Base-by-base conservation (phyloP, 306 rosid genomes). In the Quercus bicolor region DNA sequence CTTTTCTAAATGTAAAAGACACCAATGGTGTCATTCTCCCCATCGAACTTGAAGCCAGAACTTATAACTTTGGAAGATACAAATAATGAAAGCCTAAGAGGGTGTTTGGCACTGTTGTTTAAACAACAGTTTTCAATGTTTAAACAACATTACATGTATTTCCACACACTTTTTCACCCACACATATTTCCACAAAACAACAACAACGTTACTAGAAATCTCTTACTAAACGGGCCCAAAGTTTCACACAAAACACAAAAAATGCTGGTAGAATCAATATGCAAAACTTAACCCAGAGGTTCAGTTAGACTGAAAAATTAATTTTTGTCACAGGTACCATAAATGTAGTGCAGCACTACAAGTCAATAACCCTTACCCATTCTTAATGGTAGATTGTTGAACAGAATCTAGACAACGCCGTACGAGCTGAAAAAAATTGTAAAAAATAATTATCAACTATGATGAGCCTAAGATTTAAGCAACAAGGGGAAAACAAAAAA, bases 351-450 rank as follows among this genome's bases (percentile, higher is more conserved):
- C 72, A 19, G 72, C 51, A 48, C 21, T 26, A 48, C 34, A 64
- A 48, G 20, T 28, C 33, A 45, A 77, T 6, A 23, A 19, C n/a
- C 65, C 87, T 86, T 88, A 92, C 98, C 90, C 89, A 77, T 95
- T 95, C 82, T 77, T 77, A 48, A 86, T 78, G 66, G 79, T 87
- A 76, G 16, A 53, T 66, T 60, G 83, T 72, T 74, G 80, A 81
- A 80, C 23, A 54, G 90, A 89, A 72, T 86, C 92, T 64, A 87
- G 84, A 80, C 97, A 91, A 64, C 84, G 92, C 62, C 72, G 81
- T 78, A 91, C 97, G 53, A 92, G 97, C 98, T 94, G 96, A 84
- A 83, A 84, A 81, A 43, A 24, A 59, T 73, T 26, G 26, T 40
- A 57, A 64, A 72, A 54, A 45, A 45, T 73, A 31, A 77, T 84